Base-by-base conservation (phyloP, 345 rosid species). In the Fremontodendron californicum region DNA sequence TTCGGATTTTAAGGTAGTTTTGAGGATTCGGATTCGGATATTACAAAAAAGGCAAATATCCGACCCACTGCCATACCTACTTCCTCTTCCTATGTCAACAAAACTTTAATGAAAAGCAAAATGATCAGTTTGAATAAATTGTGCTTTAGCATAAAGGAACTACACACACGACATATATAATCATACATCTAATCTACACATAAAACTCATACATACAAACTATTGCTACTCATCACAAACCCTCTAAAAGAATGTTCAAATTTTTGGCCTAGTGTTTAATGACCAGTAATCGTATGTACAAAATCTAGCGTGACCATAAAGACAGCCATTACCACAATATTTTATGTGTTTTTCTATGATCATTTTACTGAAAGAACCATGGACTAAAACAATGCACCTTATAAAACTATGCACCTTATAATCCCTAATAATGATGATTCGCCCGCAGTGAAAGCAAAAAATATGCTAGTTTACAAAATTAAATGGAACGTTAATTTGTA, bases 291-390 rank as follows among this genome's bases (percentile, higher is more conserved):
- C 0, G 16, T 37, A 73, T 1, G 4, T 21, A 21, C 6, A 46
- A 27, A 15, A 57, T 69, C 60, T 10, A 57, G 39, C 11, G 21
- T 63, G 43, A 58, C 51, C 45, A 70, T 9, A 57, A 31, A 58
- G 64, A 27, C 39, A 73, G 42, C 21, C 33, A 25, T 73, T 49
- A 45, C 31, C 10, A 6, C 75, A 65, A 48, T 76, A 79, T 79
- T 82, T 54, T 79, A 79, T 79, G 78, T 72, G 78, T 9, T 57
- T 65, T 72, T 71, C 9, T 16, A 62, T 21, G 10, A 19, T 6
- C 21, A 13, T 31, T 78, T 27, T 15, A 35, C 33, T 23, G 33
- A 15, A 71, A 55, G 15, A 63, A 54, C 29, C 57, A 45, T 64
- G 25, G 52, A 65, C 40, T 75, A 35, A 21, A 75, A 29, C 18